Percentiles rank a stretch among this genome's conserved stretches.
Evolutionary conservation across 2,329 filamentous ascomycete species (phyloP).

Genomic region (Colletotrichum sojae): DNA sequence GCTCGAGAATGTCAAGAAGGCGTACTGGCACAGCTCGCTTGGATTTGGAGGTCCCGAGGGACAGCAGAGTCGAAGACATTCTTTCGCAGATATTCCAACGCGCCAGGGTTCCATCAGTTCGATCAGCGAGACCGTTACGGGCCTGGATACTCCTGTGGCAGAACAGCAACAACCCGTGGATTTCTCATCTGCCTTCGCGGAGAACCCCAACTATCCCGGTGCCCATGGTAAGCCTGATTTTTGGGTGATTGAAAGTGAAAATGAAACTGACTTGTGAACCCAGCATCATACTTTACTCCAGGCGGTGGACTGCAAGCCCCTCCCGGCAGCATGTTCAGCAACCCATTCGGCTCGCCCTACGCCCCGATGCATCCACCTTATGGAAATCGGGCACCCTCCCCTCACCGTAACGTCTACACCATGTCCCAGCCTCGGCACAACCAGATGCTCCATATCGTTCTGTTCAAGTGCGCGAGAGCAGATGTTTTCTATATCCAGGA

Average conservation of each 20-base stretch:
- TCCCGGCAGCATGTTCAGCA: slow-evolving; percentile 55
- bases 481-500: slow-evolving; percentile 98
- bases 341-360: slow-evolving; percentile 64
- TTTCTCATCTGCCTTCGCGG: slow-evolving; percentile 56
- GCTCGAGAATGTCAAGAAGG: slow-evolving; percentile 75
- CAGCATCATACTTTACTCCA: slow-evolving; percentile 56
- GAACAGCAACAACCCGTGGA: slow-evolving; percentile 62
- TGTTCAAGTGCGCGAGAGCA: slow-evolving; percentile 95
- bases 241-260: too few relatives aligned
- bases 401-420: slow-evolving; percentile 73
- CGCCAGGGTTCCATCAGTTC: slow-evolving; percentile 76
- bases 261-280: slow-evolving; percentile 45
- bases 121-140: slow-evolving; percentile 64
- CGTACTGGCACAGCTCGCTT: slow-evolving; percentile 80
- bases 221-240: slow-evolving; percentile 56
- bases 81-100: slow-evolving; percentile 79
- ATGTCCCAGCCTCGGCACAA: slow-evolving; percentile 74
- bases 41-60: slow-evolving; percentile 75
- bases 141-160: slow-evolving; percentile 61
- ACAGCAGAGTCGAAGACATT: slow-evolving; percentile 83
- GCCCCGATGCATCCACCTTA: slow-evolving; percentile 59
- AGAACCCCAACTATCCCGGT: slow-evolving; percentile 53
- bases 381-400: slow-evolving; percentile 68
- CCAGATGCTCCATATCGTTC: slow-evolving; percentile 87
- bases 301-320: slow-evolving; percentile 48